Conservation (phyloP, 2,329 filamentous ascomycete genomes). For the Ophiostoma ips region DNA sequence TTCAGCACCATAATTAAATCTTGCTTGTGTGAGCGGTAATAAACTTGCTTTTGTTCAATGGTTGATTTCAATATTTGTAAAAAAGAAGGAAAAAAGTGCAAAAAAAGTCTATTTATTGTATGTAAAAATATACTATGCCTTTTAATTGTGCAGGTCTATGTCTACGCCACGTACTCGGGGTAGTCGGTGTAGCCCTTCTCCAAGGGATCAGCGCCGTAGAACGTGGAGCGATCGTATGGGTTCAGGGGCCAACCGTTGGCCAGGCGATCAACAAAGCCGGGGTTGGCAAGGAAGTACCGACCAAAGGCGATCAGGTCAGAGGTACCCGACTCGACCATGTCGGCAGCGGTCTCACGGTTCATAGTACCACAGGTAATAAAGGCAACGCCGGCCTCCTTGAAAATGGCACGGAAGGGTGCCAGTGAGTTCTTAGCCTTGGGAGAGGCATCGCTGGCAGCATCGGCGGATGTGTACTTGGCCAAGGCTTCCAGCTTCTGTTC, state of each 20-base stretch:
- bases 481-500: conserved; percentile 25
- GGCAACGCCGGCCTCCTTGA: conserved; percentile 35
- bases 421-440: conserved; percentile 9
- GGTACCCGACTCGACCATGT: conserved; percentile 15
- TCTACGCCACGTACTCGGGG: conserved; percentile 15
- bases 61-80: background rate
- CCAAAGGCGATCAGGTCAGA: conserved; percentile 25
- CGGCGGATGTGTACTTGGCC: conserved; percentile 34
- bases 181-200: conserved; percentile 27
- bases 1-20: too few relatives aligned
- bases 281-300: conserved; percentile 29
- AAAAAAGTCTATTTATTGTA: background rate
- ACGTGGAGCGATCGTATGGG: conserved; percentile 23
- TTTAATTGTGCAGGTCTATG: background rate
- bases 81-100: too few relatives aligned
- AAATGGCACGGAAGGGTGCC: conserved; percentile 8
- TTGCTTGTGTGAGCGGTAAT: too few relatives aligned
- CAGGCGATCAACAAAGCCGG: conserved; percentile 28
- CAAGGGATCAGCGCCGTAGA: conserved; percentile 24
- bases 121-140: too few relatives aligned
- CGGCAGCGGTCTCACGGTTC: conserved; percentile 15
- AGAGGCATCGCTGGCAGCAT: background rate
- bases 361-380: conserved; percentile 20
- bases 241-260: conserved; percentile 23
- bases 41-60: too few relatives aligned